Conservation (phyloP, 176 grass and related monocot species). For the Cenchrus fungigraminus region DNA sequence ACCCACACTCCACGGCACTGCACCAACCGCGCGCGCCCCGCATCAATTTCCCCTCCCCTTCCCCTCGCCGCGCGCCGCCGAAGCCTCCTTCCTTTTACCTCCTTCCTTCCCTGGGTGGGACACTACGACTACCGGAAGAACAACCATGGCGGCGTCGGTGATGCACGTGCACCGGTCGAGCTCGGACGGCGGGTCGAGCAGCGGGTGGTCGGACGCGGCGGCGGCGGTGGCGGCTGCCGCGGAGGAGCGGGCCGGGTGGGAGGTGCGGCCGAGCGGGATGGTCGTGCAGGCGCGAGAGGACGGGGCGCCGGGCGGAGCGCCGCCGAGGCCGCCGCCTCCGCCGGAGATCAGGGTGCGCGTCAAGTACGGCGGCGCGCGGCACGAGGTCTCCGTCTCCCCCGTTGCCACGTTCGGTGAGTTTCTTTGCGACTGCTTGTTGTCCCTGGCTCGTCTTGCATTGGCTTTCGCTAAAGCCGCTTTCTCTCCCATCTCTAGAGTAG, state of each 20-base stretch:
- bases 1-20: constrained; percentile 31
- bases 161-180: constrained; percentile 76
- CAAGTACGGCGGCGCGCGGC: constrained; percentile 52
- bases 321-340: constrained; percentile 52
- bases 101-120: too few species aligned
- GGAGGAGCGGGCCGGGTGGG: constrained; percentile 60
- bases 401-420: constrained; percentile 87
- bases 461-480: constrained; percentile 2
- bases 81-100: not conserved
- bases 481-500: not conserved
- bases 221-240: constrained; percentile 38
- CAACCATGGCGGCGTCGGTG: constrained; percentile 47
- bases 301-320: not conserved
- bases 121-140: not conserved
- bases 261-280: constrained; percentile 84
- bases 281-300: constrained; percentile 74
- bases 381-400: constrained; percentile 81
- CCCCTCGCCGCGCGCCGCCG: constrained; percentile 8
- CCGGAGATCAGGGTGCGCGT: constrained; percentile 73
- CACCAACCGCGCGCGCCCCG: constrained; percentile 14
- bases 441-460: not conserved
- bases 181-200: constrained; percentile 90
- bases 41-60: constrained; percentile 11
- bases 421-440: not conserved
- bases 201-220: constrained; percentile 78